phyloP scores from a whole-genome alignment of 140 eudicot species.

The Cichorium intybus region DNA sequence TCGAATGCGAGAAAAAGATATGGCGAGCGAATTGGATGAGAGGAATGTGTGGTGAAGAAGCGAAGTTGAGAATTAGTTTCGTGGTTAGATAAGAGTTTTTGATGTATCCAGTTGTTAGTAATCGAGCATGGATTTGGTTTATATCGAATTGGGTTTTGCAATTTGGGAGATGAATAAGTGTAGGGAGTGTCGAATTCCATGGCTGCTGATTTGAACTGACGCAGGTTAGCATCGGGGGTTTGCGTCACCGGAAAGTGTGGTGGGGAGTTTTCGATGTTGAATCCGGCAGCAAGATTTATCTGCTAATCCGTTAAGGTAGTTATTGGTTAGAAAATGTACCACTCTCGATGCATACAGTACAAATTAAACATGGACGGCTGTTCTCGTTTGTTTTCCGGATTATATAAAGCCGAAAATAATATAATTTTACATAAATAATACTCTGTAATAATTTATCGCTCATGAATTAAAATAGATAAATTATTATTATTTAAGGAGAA shows the following conservation, averaged over 20 bases:
- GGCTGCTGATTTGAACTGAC: constrained; percentile 52
- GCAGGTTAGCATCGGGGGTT: constrained; percentile 36
- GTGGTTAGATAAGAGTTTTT: constrained; percentile 39
- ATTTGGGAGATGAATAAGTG: constrained; percentile 41
- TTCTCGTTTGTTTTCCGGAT: not conserved
- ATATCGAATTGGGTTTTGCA: constrained; percentile 64
- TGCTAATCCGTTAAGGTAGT: constrained; percentile 27
- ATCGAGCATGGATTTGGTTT: constrained; percentile 65
- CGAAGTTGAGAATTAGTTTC: constrained; percentile 54
- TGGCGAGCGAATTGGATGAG: constrained; percentile 57
- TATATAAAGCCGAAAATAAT: not conserved
- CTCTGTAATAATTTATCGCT: no score
- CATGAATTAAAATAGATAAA: no score
- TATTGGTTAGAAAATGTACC: constrained; percentile 8
- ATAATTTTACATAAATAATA: not conserved
- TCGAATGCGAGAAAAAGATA: constrained; percentile 39
- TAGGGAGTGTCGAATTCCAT: constrained; percentile 58
- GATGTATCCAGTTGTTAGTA: constrained; percentile 63
- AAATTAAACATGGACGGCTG: not conserved
- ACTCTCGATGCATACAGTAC: constrained; percentile 2
- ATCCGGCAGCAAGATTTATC: constrained; percentile 12
- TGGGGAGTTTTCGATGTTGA: constrained; percentile 5
- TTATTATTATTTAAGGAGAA: no score
- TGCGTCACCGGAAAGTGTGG: constrained; percentile 7
- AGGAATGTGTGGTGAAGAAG: constrained; percentile 47